Evolutionary conservation across 1,284 basidiomycete genomes (phyloP), one percentile per base, ranked within the genome.

Genomic region (Chiua sp.): DNA sequence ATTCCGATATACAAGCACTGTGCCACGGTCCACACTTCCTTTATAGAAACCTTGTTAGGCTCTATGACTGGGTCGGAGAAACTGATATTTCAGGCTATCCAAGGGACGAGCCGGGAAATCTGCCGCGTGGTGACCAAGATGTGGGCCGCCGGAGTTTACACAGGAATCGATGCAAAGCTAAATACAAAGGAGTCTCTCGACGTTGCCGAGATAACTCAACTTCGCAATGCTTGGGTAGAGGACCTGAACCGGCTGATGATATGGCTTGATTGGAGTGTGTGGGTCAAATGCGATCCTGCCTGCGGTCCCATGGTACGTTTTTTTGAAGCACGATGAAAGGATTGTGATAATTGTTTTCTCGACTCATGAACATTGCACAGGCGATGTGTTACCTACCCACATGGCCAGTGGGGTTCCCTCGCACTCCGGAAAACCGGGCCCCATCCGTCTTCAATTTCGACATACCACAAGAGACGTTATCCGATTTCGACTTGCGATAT

Each of bases 211-310:
- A 49, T 68, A 30, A 44, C 30, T 22, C 47, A 18, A 1, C 33
- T 72, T 23, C 51, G 72, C 23, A 35, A 47, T 11, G 44, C 51
- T 4, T 79, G 77, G 73, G 48, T 37, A 23, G 49, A 50, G 23
- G 70, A 78, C 33, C 32, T 77, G n/a, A 55, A 57, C 1, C 56
- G 52, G 15, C 49, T 81, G 30, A 79, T 79, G 62, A 35, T 8
- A n/a, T 81, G 79, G 79, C 68, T 81, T 1, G 80, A 78, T 55
- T 80, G 79, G 80, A 72, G 60, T 26, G 62, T 71, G 12, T 81
- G 80, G 78, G 58, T 78, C 6, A 74, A 66, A 50, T 81, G 80
- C 39, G 55, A 64, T 20, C 77, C 79, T 20, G 63, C 56, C 2
- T 81, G 79, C 60, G 59, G 60, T 13, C 52, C 55, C 28, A 71